These are phyloP conservation scores for Puccinia polysora DNA, from an alignment of 1,284 basidiomycete genomes.

Conservation along the genomic window DNA sequence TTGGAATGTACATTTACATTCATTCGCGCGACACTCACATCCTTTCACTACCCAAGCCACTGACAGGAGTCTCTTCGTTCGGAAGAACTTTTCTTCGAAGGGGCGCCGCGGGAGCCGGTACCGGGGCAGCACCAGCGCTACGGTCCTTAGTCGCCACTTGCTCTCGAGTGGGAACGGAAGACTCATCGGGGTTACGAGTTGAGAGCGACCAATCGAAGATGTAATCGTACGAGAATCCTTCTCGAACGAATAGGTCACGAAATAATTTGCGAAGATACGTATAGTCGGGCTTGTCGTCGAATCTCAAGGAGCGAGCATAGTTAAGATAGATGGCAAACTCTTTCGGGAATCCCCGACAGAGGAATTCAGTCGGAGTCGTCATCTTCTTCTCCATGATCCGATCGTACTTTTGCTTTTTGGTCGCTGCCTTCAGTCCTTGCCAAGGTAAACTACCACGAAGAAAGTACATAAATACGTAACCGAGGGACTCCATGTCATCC, in stretches of 20 bases:
- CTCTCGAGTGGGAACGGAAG: background rate
- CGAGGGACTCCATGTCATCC: no score
- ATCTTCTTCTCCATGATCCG: conserved; percentile 99
- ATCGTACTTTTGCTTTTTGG: conserved; percentile 99
- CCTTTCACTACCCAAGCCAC: background rate
- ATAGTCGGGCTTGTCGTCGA: conserved; percentile 94
- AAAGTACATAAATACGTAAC: no score
- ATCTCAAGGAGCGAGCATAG: conserved; percentile 91
- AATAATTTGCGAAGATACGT: conserved; percentile 96
- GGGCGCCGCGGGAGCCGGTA: conserved; percentile 7
- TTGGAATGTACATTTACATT: no score
- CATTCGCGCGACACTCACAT: background rate
- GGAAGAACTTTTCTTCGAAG: background rate
- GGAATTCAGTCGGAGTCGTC: conserved; percentile 91
- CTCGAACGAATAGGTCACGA: conserved; percentile 92
- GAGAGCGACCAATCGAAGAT: conserved; percentile 97
- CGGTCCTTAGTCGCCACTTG: background rate
- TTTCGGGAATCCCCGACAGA: conserved; percentile 94
- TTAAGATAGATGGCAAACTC: conserved; percentile 97
- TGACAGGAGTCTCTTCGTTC: background rate
- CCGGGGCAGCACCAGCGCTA: background rate
- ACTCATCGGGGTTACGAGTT: background rate
- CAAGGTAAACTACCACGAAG: no score
- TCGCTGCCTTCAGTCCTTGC: no score
- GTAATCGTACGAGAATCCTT: conserved; percentile 96